These are phyloP conservation scores for Leccinum broughii DNA, from an alignment of 768 basidiomycete genomes.

Conservation along the genomic window DNA sequence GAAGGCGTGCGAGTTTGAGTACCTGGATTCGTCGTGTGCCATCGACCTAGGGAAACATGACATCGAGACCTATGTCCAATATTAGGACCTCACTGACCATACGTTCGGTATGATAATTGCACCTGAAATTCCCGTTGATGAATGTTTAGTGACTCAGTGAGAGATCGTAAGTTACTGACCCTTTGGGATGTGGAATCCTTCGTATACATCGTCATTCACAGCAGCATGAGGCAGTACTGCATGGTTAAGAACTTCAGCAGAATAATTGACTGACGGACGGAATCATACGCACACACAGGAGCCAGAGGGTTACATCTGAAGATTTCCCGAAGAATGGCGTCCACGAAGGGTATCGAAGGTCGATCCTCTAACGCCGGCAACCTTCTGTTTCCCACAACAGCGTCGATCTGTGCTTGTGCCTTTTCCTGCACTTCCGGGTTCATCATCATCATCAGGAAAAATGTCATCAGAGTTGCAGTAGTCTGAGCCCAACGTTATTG, in stretches of 20 bases:
- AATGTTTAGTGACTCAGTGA: too few species aligned
- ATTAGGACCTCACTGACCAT: conserved; percentile 5
- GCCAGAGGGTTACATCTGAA: background rate
- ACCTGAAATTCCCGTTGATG: conserved; percentile 1
- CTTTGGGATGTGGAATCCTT: conserved; percentile 50
- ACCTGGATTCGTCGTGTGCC: conserved; percentile 28
- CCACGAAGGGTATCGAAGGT: conserved; percentile 6
- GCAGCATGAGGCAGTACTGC: conserved; percentile 28
- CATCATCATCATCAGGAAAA: conserved; percentile 16
- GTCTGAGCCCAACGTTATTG: background rate
- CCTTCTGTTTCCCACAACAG: conserved; percentile 3
- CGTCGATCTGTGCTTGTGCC: conserved; percentile 10
- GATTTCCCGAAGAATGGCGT: conserved; percentile 10
- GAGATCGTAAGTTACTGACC: background rate
- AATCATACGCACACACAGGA: conserved; percentile 8
- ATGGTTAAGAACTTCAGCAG: too few species aligned
- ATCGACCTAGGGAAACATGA: conserved; percentile 11
- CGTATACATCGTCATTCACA: conserved; percentile 42
- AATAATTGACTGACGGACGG: background rate
- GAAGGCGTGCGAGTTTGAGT: conserved; percentile 37
- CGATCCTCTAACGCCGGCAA: conserved; percentile 9
- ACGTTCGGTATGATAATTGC: conserved; percentile 6
- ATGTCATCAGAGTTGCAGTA: background rate
- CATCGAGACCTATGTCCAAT: background rate
- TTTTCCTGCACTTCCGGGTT: conserved; percentile 6